Evolutionary conservation across 2,329 filamentous ascomycete genomes (phyloP).

Genomic region (Pseudogymnoascus sp.): DNA sequence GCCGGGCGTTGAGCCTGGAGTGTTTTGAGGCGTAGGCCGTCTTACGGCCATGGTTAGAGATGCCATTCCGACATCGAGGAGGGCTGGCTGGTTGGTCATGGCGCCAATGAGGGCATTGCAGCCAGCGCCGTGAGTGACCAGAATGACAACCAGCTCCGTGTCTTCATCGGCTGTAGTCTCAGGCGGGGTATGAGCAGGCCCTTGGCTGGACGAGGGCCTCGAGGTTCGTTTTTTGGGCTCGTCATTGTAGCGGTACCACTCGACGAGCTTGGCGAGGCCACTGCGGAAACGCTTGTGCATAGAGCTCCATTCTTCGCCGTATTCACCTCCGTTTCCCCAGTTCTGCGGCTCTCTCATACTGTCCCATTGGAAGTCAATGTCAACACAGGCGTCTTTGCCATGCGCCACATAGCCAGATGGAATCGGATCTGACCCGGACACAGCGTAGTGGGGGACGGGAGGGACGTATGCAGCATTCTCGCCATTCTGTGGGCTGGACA

Average conservation of each 20-base stretch:
- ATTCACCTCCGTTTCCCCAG: slow-evolving; percentile 83
- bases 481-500: not conserved
- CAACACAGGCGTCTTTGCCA: slow-evolving; percentile 75
- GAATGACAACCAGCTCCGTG: slow-evolving; percentile 69
- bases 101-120: slow-evolving; percentile 93
- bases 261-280: slow-evolving; percentile 69
- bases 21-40: slow-evolving; percentile 33
- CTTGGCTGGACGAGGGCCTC: slow-evolving; percentile 34
- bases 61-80: slow-evolving; percentile 83
- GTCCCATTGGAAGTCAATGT: slow-evolving; percentile 94
- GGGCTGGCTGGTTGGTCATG: slow-evolving; percentile 81
- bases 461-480: slow-evolving; percentile 55
- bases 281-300: slow-evolving; percentile 89
- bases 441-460: slow-evolving; percentile 74
- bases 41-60: slow-evolving; percentile 83
- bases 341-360: slow-evolving; percentile 70
- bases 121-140: slow-evolving; percentile 91
- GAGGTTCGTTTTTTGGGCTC: slow-evolving; percentile 46
- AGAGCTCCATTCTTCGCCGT: slow-evolving; percentile 88
- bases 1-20: slow-evolving; percentile 18
- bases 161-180: slow-evolving; percentile 53
- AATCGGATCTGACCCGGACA: slow-evolving; percentile 73
- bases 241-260: slow-evolving; percentile 67
- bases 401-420: slow-evolving; percentile 85
- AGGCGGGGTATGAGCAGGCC: slow-evolving; percentile 29